Evolutionary conservation across 176 grass and related monocot species (phyloP), one percentile per base, ranked within the genome.

Genomic region (Raddia guianensis): DNA sequence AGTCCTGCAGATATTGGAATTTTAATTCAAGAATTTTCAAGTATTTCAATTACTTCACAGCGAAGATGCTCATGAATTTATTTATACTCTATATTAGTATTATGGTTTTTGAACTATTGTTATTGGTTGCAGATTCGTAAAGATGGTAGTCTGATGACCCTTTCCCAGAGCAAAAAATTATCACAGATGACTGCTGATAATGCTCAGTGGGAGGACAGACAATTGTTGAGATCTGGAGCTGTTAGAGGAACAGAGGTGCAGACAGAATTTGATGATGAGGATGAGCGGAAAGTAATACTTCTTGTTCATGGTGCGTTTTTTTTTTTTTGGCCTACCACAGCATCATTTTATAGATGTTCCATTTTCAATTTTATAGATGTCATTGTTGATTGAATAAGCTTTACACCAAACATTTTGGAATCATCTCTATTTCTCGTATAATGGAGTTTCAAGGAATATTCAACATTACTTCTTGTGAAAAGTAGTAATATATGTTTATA

Each of bases 241-340:
- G 96, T 98, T 54, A 90, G 89, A 93, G 96, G 96, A 79, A 95
- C 96, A 43, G 96, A 98, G 76, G 92, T 98, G 43, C 92, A 95
- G 78, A 98, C 90, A 68, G 96, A 98, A 70, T 98, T 98, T 86
- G 92, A 98, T 48, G 96, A 98, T 66, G 96, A 98, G 68, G 96
- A 98, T n/a, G 96, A 98, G 79, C 86, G 92, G 51, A 98, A 93
- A 98, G 88, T 98, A 75, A 98, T 98, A 56, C 96, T 98, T 91
- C 93, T 98, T 85, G 96, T 95, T 87, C 96, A 98, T 82, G 96
- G 96, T 98, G 91, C 80, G 66, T 84, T 44, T 9, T 64, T 77
- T 62, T 9, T 42, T 52, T 86, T 13, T 70, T 54, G 35, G n/a
- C n/a, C n/a, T n/a, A n/a, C n/a, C n/a, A n/a, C n/a, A n/a, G n/a